Percentiles rank a stretch among this genome's conserved stretches.
These are phyloP conservation scores for Jamesozyma rosinii DNA, from an alignment of 805 yeast genomes.

Conservation along the genomic window DNA sequence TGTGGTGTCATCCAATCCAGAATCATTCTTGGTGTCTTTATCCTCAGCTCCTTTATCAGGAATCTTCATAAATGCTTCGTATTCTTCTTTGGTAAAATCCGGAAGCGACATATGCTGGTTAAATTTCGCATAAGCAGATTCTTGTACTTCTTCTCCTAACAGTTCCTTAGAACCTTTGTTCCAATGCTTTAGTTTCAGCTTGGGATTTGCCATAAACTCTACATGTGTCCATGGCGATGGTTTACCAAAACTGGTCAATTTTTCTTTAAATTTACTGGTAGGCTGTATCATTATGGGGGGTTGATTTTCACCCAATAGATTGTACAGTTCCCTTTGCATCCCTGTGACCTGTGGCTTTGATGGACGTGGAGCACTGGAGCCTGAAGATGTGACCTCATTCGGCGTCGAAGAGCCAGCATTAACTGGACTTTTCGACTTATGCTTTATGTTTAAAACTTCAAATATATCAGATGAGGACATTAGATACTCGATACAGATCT, in stretches of 20 bases:
- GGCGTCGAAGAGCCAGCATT: constrained; percentile 12
- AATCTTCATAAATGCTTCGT: constrained; percentile 36
- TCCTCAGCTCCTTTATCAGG: constrained; percentile 23
- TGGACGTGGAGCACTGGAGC: constrained; percentile 7
- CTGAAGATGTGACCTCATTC: constrained; percentile 7
- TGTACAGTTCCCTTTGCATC: constrained; percentile 82
- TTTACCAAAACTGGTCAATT: constrained; percentile 48
- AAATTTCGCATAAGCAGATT: constrained; percentile 62
- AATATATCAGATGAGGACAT: constrained; percentile 53
- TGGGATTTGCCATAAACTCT: constrained; percentile 47
- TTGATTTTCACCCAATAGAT: constrained; percentile 80
- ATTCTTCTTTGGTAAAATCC: constrained; percentile 53
- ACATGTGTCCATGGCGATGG: constrained; percentile 78
- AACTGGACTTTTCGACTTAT: constrained; percentile 20
- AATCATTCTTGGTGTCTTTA: neutral
- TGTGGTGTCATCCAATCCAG: neutral
- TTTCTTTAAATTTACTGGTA: constrained; percentile 50
- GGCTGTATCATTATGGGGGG: constrained; percentile 65
- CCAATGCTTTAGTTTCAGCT: constrained; percentile 66
- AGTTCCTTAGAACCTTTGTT: constrained; percentile 58
- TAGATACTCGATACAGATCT: too few relatives aligned
- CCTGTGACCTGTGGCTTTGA: constrained; percentile 41
- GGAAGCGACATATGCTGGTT: constrained; percentile 66
- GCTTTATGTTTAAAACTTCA: constrained; percentile 64
- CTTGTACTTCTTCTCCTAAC: constrained; percentile 26